A percentile compares a stretch with the other conserved stretches of the same genome.
Conservation (phyloP, 2,329 filamentous ascomycete genomes). For the Clonostachys sp. region DNA sequence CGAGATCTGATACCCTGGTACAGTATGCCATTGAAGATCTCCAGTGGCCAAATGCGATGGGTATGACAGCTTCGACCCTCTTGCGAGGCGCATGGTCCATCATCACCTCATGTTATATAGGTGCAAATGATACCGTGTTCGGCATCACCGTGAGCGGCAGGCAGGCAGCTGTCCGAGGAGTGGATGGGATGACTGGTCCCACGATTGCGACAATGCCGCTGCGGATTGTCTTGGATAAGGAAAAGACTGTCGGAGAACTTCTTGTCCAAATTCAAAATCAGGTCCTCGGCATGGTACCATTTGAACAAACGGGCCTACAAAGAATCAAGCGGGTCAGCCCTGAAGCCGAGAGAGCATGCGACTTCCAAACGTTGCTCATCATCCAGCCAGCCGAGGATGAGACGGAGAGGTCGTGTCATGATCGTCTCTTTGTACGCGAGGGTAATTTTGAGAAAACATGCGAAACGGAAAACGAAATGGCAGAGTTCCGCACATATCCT, state of each 20-base stretch:
- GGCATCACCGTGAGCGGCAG: slow-evolving; percentile 15
- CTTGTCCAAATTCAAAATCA: slow-evolving; percentile 22
- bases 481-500: no score
- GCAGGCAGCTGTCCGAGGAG: slow-evolving; percentile 10
- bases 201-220: slow-evolving; percentile 17
- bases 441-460: no score
- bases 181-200: slow-evolving; percentile 15
- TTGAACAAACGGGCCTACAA: slow-evolving; percentile 9
- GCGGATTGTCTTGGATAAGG: slow-evolving; percentile 16
- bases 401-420: no score
- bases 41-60: no score
- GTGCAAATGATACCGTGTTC: slow-evolving; percentile 18
- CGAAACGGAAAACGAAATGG: no score
- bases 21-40: no score
- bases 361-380: slow-evolving; percentile 8
- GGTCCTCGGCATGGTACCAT: slow-evolving; percentile 4
- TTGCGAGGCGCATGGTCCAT: slow-evolving; percentile 17
- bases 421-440: no score
- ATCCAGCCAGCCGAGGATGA: slow-evolving; percentile 5
- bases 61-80: slow-evolving; percentile 8
- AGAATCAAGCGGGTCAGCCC: slow-evolving; percentile 3
- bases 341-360: slow-evolving; percentile 3
- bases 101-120: slow-evolving; percentile 25
- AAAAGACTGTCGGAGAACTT: slow-evolving; percentile 24
- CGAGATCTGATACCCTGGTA: not conserved